Evolutionary conservation across 2,329 filamentous ascomycete genomes (phyloP).

Genomic region (Aurifilum marmelostoma): DNA sequence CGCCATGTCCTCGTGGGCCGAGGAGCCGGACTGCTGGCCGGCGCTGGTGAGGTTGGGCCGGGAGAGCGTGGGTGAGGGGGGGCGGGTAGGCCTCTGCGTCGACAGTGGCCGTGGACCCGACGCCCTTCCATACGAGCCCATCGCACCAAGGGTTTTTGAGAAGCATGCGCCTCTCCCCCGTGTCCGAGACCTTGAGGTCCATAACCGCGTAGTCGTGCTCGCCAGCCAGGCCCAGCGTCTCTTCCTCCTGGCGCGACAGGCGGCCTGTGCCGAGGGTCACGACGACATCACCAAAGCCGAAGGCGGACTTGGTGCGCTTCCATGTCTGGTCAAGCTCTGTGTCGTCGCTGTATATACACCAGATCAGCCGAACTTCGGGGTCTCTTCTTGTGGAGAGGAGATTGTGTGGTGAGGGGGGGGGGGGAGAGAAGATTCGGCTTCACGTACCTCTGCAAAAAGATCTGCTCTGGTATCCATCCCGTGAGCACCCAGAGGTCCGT

Average conservation of each 20-base stretch:
- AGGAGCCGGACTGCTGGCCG: conserved; percentile 27
- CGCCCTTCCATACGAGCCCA: conserved; percentile 72
- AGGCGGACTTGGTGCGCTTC: conserved; percentile 74
- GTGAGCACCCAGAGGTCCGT: conserved; percentile 92
- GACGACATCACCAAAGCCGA: conserved; percentile 78
- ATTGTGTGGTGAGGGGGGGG: too few species aligned
- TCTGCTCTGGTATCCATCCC: conserved; percentile 95
- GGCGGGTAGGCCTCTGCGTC: conserved; percentile 32
- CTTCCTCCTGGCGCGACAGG: conserved; percentile 76
- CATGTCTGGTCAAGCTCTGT: conserved; percentile 76
- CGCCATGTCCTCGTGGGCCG: conserved; percentile 45
- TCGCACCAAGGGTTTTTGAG: conserved; percentile 97
- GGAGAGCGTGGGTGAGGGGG: conserved; percentile 26
- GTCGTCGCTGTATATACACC: conserved; percentile 64
- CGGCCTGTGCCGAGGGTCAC: conserved; percentile 89
- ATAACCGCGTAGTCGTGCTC: conserved; percentile 95
- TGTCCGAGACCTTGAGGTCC: conserved; percentile 66
- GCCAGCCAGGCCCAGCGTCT: conserved; percentile 78
- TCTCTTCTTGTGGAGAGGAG: too few species aligned
- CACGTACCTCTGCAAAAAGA: conserved; percentile 77
- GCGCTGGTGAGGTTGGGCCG: conserved; percentile 20
- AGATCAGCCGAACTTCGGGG: neutral
- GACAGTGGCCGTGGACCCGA: conserved; percentile 41
- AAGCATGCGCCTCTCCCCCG: conserved; percentile 68
- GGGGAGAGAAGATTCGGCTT: neutral